These are phyloP conservation scores for Myxozyma neotropica DNA, from an alignment of 805 yeast genomes.

Conservation along the genomic window DNA sequence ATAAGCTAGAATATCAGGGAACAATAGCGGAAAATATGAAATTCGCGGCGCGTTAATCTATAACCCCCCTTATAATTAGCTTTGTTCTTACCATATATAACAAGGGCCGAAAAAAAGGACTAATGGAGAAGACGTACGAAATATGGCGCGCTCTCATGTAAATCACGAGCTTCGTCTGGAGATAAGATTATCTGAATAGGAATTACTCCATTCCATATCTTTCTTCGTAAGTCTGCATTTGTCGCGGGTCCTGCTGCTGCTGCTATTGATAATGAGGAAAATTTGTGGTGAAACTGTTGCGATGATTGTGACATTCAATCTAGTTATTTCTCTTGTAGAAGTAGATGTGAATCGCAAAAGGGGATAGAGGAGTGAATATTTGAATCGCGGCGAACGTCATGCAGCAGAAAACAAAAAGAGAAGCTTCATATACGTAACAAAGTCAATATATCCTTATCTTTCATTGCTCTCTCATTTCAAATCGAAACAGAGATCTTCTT, in stretches of 20 bases:
- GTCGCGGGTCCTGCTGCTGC: too few species aligned
- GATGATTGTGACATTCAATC: background rate
- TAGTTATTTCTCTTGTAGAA: background rate
- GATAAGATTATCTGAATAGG: constrained; percentile 38
- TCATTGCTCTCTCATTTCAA: too few species aligned
- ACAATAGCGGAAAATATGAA: constrained; percentile 38
- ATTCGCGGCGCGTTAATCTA: constrained; percentile 32
- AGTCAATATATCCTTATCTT: too few species aligned
- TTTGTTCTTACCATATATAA: background rate
- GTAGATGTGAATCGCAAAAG: background rate
- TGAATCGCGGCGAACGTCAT: too few species aligned
- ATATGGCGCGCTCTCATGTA: constrained; percentile 26
- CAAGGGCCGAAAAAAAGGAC: background rate
- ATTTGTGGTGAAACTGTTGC: too few species aligned
- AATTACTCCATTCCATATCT: constrained; percentile 39
- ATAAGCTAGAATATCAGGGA: constrained; percentile 32
- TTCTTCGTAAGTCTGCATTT: constrained; percentile 5
- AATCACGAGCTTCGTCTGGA: constrained; percentile 30
- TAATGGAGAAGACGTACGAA: constrained; percentile 28
- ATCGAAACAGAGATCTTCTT: too few species aligned
- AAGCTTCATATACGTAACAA: too few species aligned
- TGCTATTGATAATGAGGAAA: too few species aligned
- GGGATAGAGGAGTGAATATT: too few species aligned
- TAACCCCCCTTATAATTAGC: background rate
- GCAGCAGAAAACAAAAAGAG: too few species aligned